A percentile compares a stretch with the other conserved stretches of the same genome.
Evolutionary conservation across 768 basidiomycete species (phyloP).

Genomic region (Amanita subjunquillea): DNA sequence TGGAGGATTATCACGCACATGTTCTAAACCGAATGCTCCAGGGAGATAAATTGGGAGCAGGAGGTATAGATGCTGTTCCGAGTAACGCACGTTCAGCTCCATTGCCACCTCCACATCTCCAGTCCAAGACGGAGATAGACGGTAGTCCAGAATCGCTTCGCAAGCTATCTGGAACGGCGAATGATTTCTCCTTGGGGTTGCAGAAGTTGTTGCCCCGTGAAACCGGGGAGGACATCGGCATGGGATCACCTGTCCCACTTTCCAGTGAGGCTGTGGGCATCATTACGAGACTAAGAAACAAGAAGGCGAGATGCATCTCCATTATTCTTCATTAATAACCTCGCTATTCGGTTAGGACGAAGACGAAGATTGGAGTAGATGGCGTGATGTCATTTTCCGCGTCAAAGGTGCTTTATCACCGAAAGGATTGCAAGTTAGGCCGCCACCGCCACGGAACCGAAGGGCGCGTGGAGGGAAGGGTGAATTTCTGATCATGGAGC

Average conservation of each 20-base stretch:
- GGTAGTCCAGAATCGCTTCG: constrained; percentile 40
- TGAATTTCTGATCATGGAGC: constrained; percentile 18
- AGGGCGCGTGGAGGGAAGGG: constrained; percentile 50
- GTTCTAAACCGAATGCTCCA: constrained; percentile 13
- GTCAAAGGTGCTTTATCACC: constrained; percentile 55
- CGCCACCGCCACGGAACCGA: constrained; percentile 51
- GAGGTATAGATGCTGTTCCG: constrained; percentile 72
- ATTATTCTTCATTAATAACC: background rate
- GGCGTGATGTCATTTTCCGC: constrained; percentile 78
- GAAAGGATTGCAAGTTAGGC: constrained; percentile 29
- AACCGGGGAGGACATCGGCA: constrained; percentile 80
- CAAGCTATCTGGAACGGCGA: constrained; percentile 7
- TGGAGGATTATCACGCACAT: constrained; percentile 5
- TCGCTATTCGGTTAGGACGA: constrained; percentile 45
- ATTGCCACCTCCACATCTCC: constrained; percentile 39
- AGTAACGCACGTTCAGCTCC: constrained; percentile 57
- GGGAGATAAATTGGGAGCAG: constrained; percentile 68
- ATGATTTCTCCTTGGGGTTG: constrained; percentile 5
- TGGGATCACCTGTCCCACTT: constrained; percentile 77
- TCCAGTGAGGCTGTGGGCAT: constrained; percentile 67
- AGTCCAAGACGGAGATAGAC: constrained; percentile 22
- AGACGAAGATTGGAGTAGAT: constrained; percentile 81
- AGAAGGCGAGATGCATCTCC: constrained; percentile 45
- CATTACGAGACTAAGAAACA: constrained; percentile 72
- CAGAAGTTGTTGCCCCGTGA: constrained; percentile 63